Conservation (phyloP, 352 stramenopile species). For the Globisporangium canariense region DNA sequence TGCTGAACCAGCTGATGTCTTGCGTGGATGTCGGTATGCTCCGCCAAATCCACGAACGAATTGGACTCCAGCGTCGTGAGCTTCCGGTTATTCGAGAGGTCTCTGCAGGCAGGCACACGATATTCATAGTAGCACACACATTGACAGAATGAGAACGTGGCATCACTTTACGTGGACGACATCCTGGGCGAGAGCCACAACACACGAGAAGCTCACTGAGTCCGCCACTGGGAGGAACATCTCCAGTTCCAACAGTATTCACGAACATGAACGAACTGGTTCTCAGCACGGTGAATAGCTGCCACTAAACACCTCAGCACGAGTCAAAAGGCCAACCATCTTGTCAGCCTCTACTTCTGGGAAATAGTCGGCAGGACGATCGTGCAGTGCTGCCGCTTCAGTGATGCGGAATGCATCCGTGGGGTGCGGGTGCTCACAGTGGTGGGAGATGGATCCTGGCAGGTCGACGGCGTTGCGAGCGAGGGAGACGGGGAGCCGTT, state of each 20-base stretch:
- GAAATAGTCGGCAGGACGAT: constrained; percentile 32
- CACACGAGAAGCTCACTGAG: constrained; percentile 18
- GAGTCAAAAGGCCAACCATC: background rate
- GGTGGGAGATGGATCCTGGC: too few relatives aligned
- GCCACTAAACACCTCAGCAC: background rate
- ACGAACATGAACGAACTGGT: too few relatives aligned
- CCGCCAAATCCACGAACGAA: constrained; percentile 40
- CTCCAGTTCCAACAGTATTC: too few relatives aligned
- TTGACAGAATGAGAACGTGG: background rate
- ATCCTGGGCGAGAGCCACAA: background rate
- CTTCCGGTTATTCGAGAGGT: constrained; percentile 55
- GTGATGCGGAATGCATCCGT: background rate
- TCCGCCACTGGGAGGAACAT: too few relatives aligned
- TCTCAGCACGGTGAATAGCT: too few relatives aligned
- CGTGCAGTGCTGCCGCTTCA: constrained; percentile 21
- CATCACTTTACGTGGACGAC: background rate
- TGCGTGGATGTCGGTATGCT: constrained; percentile 43
- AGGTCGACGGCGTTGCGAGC: background rate
- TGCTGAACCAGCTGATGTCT: too few relatives aligned
- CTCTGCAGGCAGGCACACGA: constrained; percentile 18
- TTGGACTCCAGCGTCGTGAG: constrained; percentile 42
- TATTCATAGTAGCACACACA: background rate
- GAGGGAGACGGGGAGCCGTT: background rate
- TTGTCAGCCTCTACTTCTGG: background rate
- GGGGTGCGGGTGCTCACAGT: background rate